A percentile compares a stretch with the other conserved stretches of the same genome.
Evolutionary conservation across 129 eudicot species (phyloP).

Genomic region (Flaveria bidentis): DNA sequence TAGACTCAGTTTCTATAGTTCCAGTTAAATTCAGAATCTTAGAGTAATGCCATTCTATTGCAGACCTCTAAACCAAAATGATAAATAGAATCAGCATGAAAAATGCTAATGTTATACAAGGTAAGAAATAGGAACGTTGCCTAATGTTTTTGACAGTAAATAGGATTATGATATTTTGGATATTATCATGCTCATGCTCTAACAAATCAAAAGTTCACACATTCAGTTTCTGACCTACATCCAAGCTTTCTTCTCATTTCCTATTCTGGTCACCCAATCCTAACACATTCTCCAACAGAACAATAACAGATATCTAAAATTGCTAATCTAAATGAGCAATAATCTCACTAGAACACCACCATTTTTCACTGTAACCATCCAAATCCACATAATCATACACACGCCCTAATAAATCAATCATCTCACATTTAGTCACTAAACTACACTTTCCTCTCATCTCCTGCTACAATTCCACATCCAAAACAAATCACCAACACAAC

Average conservation of each 20-base stretch:
- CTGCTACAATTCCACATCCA: not conserved
- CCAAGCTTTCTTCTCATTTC: conserved; percentile 13
- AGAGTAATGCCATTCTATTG: not conserved
- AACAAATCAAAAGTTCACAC: not conserved
- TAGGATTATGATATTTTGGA: no score
- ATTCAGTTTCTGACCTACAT: conserved; percentile 17
- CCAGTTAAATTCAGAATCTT: not conserved
- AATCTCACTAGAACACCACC: conserved; percentile 26
- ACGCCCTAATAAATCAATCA: conserved; percentile 10
- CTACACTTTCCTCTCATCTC: conserved; percentile 8
- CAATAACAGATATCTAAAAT: not conserved
- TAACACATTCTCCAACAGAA: conserved; percentile 5
- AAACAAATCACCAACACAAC: conserved; percentile 12
- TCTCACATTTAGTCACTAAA: conserved; percentile 6
- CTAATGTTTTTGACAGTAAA: no score
- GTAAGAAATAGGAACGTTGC: not conserved
- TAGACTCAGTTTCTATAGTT: not conserved
- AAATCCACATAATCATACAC: not conserved
- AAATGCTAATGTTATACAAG: not conserved
- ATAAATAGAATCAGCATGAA: not conserved
- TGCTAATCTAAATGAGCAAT: conserved; percentile 18
- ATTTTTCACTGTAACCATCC: not conserved
- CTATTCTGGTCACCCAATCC: not conserved
- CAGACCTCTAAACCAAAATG: not conserved
- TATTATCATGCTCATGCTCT: not conserved